phyloP scores from a whole-genome alignment of 2,329 filamentous ascomycete genomes.

The Ustilaginoidea virens region DNA sequence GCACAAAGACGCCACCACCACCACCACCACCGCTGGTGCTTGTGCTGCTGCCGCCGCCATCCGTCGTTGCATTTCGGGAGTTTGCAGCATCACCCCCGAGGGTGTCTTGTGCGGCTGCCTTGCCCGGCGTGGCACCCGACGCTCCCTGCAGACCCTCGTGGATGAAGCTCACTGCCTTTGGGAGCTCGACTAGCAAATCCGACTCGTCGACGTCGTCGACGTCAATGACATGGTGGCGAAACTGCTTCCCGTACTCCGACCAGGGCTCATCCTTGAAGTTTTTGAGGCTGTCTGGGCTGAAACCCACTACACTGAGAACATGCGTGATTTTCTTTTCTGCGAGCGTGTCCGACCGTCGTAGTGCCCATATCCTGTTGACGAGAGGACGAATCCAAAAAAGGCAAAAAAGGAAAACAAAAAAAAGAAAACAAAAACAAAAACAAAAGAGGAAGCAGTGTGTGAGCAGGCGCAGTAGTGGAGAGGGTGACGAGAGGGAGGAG shows the following conservation, averaged over 20 bases:
- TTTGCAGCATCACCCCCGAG: no score
- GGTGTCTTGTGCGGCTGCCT: no score
- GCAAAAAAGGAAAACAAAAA: not conserved
- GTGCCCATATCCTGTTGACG: constrained; percentile 55
- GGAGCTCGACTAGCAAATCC: constrained; percentile 69
- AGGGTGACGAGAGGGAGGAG: not conserved
- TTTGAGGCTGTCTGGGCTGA: constrained; percentile 23
- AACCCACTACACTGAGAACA: constrained; percentile 66
- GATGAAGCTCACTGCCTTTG: constrained; percentile 69
- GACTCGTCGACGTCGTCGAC: constrained; percentile 86
- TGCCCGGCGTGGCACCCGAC: not conserved
- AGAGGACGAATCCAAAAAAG: not conserved
- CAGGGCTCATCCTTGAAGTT: constrained; percentile 33
- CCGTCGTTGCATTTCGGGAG: not conserved
- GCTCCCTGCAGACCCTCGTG: constrained; percentile 45
- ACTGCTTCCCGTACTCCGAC: constrained; percentile 37
- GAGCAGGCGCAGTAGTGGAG: not conserved
- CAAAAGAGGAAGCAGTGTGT: not conserved
- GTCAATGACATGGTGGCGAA: constrained; percentile 62
- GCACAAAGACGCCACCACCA: constrained; percentile 35
- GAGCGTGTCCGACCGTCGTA: constrained; percentile 57
- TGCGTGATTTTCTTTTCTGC: constrained; percentile 68
- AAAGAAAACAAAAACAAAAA: not conserved
- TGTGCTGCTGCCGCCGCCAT: constrained; percentile 1
- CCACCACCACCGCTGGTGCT: constrained; percentile 16